phyloP scores from a whole-genome alignment of 345 rosid genomes.

The Stellera chamaejasme region DNA sequence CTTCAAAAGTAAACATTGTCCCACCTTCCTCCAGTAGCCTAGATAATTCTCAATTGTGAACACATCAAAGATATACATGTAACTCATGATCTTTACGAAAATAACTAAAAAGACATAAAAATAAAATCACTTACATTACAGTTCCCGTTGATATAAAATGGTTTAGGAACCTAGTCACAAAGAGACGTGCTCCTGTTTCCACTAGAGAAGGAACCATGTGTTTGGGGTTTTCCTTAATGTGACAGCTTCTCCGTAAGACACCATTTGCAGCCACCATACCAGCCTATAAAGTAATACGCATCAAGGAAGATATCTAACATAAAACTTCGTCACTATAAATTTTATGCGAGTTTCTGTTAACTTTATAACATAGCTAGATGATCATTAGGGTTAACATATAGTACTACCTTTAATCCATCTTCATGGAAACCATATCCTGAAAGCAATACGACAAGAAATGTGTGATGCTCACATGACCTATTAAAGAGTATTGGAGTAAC shows the following conservation, averaged over 20 bases:
- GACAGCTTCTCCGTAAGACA: slow-evolving; percentile 42
- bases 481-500: too few relatives aligned
- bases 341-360: background rate
- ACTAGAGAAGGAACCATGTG: slow-evolving; percentile 72
- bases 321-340: background rate
- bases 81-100: too few relatives aligned
- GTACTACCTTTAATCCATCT: slow-evolving; percentile 75
- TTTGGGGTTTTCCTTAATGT: slow-evolving; percentile 47
- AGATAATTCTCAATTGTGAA: slow-evolving; percentile 3
- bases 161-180: slow-evolving; percentile 68
- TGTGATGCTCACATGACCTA: too few relatives aligned
- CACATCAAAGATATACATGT: too few relatives aligned
- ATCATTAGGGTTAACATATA: background rate
- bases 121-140: slow-evolving; percentile 50
- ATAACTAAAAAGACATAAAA: background rate
- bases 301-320: background rate
- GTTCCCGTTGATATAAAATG: slow-evolving; percentile 57
- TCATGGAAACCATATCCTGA: slow-evolving; percentile 98
- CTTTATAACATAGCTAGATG: background rate
- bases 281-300: slow-evolving; percentile 30
- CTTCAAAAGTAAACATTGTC: slow-evolving; percentile 64
- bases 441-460: slow-evolving; percentile 9
- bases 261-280: slow-evolving; percentile 66
- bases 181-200: slow-evolving; percentile 69
- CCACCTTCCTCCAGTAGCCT: slow-evolving; percentile 93